Conservation (phyloP, 257 asterid genomes). For the Scutellaria galericulata region DNA sequence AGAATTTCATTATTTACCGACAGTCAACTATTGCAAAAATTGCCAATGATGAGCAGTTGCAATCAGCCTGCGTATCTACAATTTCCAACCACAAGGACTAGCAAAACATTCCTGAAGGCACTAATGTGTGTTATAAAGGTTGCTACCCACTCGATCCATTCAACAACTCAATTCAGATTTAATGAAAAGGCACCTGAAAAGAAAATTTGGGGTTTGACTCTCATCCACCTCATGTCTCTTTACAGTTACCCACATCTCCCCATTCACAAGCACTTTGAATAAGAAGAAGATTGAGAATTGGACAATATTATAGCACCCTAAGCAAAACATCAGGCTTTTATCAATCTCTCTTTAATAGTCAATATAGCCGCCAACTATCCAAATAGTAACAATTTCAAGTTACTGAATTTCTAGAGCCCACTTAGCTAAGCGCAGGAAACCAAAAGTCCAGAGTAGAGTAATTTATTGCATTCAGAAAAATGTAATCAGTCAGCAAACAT, state of each 20-base stretch:
- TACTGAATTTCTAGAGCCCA: slow-evolving; percentile 7
- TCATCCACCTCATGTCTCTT: slow-evolving; percentile 2
- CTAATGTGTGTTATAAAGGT: not conserved
- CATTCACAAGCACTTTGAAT: not conserved
- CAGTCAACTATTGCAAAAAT: not conserved
- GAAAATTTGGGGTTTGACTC: slow-evolving; percentile 1
- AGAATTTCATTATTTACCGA: slow-evolving; percentile 2
- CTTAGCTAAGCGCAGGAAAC: slow-evolving; percentile 4
- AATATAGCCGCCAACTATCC: not conserved
- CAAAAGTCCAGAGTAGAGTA: not conserved
- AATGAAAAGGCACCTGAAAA: slow-evolving; percentile 10
- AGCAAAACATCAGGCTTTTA: not conserved
- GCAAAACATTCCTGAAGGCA: slow-evolving; percentile 5
- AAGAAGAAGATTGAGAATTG: slow-evolving; percentile 15
- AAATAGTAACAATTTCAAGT: slow-evolving; percentile 12
- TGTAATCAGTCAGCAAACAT: not conserved
- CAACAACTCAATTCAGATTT: not conserved
- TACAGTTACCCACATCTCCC: not conserved
- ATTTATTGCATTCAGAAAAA: not conserved
- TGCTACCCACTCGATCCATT: not conserved
- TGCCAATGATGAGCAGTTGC: slow-evolving; percentile 1
- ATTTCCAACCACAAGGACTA: slow-evolving; percentile 20
- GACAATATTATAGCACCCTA: slow-evolving; percentile 1
- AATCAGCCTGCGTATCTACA: not conserved
- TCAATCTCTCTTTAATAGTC: not conserved